Conservation (phyloP, 805 yeast genomes). For the Komagataella pastoris region DNA sequence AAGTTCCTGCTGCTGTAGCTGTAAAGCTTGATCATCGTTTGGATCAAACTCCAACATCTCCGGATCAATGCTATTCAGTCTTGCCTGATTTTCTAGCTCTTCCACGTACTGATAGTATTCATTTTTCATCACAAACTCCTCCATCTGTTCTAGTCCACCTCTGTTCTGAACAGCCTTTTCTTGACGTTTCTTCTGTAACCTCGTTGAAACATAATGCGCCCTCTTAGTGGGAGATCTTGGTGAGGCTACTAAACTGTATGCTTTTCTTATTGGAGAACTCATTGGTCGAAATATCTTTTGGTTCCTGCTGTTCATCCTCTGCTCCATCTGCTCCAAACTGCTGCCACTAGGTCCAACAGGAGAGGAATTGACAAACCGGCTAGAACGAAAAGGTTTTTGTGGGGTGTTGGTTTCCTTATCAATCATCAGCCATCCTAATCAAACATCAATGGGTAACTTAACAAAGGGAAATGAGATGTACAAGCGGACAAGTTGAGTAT, state of each 20-base stretch:
- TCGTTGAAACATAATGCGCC: background rate
- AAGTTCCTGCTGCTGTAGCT: constrained; percentile 13
- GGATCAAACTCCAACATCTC: constrained; percentile 7
- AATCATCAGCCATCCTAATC: background rate
- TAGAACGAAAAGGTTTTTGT: background rate
- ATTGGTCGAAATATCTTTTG: background rate
- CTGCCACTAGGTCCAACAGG: background rate
- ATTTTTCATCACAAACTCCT: constrained; percentile 13
- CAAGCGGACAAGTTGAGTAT: background rate
- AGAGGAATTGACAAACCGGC: background rate
- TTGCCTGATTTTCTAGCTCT: constrained; percentile 10
- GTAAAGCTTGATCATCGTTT: constrained; percentile 13
- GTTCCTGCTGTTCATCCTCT: background rate
- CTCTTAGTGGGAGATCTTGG: background rate
- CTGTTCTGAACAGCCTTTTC: background rate
- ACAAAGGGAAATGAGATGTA: background rate
- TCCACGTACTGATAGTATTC: constrained; percentile 8
- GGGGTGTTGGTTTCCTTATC: background rate
- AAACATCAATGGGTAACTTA: background rate
- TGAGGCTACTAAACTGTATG: background rate
- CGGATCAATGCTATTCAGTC: constrained; percentile 8
- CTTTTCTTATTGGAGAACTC: background rate
- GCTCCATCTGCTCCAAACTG: background rate
- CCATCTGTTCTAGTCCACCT: constrained; percentile 7
- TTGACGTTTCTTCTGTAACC: background rate